Base-by-base conservation (phyloP, 306 rosid genomes). In the Medicago arabica region DNA sequence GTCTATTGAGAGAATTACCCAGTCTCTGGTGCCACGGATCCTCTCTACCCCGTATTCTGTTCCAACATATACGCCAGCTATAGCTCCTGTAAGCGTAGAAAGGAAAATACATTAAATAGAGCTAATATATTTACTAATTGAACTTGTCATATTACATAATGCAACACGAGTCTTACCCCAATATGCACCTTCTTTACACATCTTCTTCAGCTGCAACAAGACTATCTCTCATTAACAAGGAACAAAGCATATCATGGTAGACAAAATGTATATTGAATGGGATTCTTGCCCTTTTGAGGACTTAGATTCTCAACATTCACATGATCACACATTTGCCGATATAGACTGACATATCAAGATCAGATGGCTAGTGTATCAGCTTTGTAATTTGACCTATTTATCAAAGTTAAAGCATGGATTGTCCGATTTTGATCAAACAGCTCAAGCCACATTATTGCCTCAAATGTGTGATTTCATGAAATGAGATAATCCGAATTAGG, bases 151-250 rank as follows among this genome's bases (percentile, higher is more conserved):
- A 51, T 60, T 46, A 57, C 23, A 68, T 25, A 58, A 50, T 25
- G 60, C 83, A 76, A 76, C 47, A 75, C 43, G 28, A 62, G 46
- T 61, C 93, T 86, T 83, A 94, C 98, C 98, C 97, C 98, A 94
- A 66, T 90, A 94, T 81, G 93, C 97, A 10, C 97, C 98, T 87
- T 94, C 98, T 69, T 87, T 91, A 82, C 95, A 91, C 95, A 90
- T 86, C 85, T 91, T 94, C 89, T 94, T 94, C 89, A 94, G 76
- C 98, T 94, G 96, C 89, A 88, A 83, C 25, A 82, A 71, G 10
- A 78, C 55, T n/a, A n/a, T n/a, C 17, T 9, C 68, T 65, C 53
- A 75, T 90, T 49, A 90, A 76, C 54, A 84, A 69, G 49, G 63
- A 39, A 16, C 65, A 34, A 31, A 81, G 54, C 51, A 76, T 68